Percentiles rank a stretch among this genome's conserved stretches.
These are phyloP conservation scores for Arachis stenosperma DNA, from an alignment of 306 rosid genomes.

Conservation along the genomic window DNA sequence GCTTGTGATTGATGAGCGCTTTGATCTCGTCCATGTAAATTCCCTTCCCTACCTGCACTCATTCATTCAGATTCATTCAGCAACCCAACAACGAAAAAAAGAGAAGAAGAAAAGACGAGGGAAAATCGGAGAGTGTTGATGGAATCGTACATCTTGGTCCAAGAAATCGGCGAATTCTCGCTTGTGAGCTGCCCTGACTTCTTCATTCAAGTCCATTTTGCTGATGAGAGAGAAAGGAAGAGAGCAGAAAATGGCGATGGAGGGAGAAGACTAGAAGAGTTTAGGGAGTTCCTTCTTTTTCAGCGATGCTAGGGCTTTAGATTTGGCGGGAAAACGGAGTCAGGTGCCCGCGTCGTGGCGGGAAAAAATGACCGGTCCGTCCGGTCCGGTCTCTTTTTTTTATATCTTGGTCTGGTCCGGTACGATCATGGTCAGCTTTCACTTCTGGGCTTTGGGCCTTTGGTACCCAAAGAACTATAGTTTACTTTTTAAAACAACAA, in stretches of 20 bases:
- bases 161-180: conserved; percentile 85
- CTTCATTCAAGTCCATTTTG: conserved; percentile 86
- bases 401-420: too few species aligned
- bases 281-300: conserved; percentile 3
- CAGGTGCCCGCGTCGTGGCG: conserved; percentile 40
- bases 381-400: too few species aligned
- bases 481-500: too few species aligned
- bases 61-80: not conserved
- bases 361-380: conserved; percentile 17
- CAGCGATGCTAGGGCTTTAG: conserved; percentile 7
- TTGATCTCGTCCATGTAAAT: conserved; percentile 83
- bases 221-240: not conserved
- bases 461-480: too few species aligned
- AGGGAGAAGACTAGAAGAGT: not conserved
- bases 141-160: conserved; percentile 70
- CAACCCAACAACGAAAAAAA: not conserved
- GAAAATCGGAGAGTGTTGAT: not conserved
- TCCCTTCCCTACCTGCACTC: conserved; percentile 57
- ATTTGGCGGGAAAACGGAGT: conserved; percentile 66
- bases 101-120: too few species aligned
- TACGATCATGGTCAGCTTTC: too few species aligned
- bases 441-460: too few species aligned
- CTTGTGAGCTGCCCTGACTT: conserved; percentile 88
- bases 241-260: not conserved
- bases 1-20: conserved; percentile 82